A percentile compares a stretch with the other conserved stretches of the same genome.
These are phyloP conservation scores for Rhodotorula taiwanensis DNA, from an alignment of 768 basidiomycete genomes.

Conservation along the genomic window DNA sequence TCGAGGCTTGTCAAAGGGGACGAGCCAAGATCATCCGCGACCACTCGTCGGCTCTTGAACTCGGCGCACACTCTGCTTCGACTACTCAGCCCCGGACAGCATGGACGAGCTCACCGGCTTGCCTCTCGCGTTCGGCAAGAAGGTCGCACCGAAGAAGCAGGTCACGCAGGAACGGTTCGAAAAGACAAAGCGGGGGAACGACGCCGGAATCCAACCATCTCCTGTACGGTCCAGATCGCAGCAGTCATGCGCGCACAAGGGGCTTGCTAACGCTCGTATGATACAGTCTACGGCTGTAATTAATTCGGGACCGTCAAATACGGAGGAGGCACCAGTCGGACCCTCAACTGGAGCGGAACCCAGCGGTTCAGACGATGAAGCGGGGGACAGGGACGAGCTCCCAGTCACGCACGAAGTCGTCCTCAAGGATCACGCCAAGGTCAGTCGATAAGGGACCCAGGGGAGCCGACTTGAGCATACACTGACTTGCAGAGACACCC, in stretches of 20 bases:
- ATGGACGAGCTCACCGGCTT: constrained; percentile 63
- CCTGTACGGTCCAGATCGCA: too few species aligned
- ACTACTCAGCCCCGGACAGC: background rate
- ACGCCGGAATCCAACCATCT: too few species aligned
- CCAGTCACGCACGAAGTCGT: constrained; percentile 85
- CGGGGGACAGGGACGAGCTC: constrained; percentile 55
- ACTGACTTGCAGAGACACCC: background rate
- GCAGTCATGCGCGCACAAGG: too few species aligned
- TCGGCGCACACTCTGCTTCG: background rate
- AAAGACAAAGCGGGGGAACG: constrained; percentile 48
- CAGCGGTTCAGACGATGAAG: constrained; percentile 47
- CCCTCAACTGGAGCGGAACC: too few species aligned
- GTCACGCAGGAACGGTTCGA: constrained; percentile 66
- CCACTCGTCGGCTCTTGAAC: background rate
- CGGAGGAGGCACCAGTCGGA: too few species aligned
- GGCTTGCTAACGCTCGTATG: too few species aligned
- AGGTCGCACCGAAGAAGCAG: constrained; percentile 56
- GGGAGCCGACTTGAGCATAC: background rate
- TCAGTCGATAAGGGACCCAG: too few species aligned
- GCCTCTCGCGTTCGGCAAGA: constrained; percentile 78
- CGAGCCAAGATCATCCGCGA: too few species aligned
- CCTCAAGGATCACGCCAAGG: constrained; percentile 89
- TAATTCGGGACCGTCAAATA: too few species aligned
- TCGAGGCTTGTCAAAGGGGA: too few species aligned
- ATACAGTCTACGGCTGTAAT: too few species aligned